These are phyloP conservation scores for Paramecium sexaurelia DNA, from an alignment of 73 alveolate species.

Conservation along the genomic window DNA sequence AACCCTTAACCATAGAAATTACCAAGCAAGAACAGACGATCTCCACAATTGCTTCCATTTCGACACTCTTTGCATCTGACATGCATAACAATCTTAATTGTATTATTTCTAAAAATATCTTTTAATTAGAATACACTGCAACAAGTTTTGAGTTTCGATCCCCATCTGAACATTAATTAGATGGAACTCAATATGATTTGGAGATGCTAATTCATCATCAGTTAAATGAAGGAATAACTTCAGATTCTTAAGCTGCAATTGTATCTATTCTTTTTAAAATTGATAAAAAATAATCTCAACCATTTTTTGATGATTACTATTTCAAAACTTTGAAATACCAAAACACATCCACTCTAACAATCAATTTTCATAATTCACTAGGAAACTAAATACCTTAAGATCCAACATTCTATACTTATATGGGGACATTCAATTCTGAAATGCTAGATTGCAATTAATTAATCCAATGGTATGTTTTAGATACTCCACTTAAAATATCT, in stretches of 20 bases:
- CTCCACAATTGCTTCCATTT: background rate
- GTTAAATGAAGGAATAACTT: background rate
- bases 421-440: background rate
- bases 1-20: background rate
- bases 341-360: background rate
- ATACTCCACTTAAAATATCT: background rate
- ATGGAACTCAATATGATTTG: background rate
- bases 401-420: background rate
- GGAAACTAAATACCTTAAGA: background rate
- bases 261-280: background rate
- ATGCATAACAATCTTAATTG: background rate
- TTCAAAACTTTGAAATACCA: background rate
- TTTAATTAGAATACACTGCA: background rate
- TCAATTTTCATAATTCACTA: background rate
- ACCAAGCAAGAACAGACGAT: background rate
- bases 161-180: background rate
- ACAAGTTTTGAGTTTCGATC: constrained; percentile 18
- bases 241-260: background rate
- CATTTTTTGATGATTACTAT: constrained; percentile 24
- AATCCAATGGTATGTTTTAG: background rate
- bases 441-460: background rate
- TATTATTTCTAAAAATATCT: background rate
- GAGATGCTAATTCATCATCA: background rate
- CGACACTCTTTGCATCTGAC: background rate
- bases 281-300: background rate